Percentiles rank a stretch among this genome's conserved stretches.
Conservation (phyloP, 2,329 filamentous ascomycete genomes). For the Cordyceps tenuipes region DNA sequence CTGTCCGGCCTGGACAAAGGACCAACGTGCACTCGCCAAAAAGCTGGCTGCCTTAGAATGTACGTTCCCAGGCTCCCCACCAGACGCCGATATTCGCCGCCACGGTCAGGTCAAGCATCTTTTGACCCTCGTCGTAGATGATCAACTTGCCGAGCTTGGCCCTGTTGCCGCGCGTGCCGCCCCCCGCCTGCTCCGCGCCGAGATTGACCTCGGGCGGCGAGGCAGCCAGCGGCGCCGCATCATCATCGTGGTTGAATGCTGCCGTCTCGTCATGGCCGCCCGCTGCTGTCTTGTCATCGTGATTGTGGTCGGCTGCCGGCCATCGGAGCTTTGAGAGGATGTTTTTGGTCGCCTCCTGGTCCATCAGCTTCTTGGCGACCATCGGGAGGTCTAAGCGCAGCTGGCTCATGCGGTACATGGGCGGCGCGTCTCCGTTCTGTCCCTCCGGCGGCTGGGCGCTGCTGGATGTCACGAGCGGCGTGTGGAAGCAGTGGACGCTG, state of each 20-base stretch:
- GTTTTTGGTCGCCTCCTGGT: conserved; percentile 25
- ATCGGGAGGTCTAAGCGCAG: conserved; percentile 81
- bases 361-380: conserved; percentile 36
- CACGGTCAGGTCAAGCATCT: conserved; percentile 91
- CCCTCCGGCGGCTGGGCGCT: conserved; percentile 22
- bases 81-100: conserved; percentile 87
- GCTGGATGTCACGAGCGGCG: conserved; percentile 39
- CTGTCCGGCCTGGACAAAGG: background rate
- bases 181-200: conserved; percentile 76
- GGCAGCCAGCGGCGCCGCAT: conserved; percentile 22
- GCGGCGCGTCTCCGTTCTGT: conserved; percentile 26
- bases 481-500: conserved; percentile 65
- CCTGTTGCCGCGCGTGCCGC: conserved; percentile 74
- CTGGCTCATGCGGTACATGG: conserved; percentile 58
- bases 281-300: conserved; percentile 27
- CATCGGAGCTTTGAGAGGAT: conserved; percentile 36
- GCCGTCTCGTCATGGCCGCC: conserved; percentile 22
- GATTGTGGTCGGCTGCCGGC: conserved; percentile 28
- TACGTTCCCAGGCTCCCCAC: conserved; percentile 78
- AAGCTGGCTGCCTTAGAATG: conserved; percentile 23
- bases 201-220: conserved; percentile 60
- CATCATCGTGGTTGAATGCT: conserved; percentile 25
- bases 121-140: conserved; percentile 78
- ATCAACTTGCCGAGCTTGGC: conserved; percentile 93
- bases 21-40: background rate